phyloP scores from a whole-genome alignment of 768 basidiomycete species.

The Termitomyces sp. region DNA sequence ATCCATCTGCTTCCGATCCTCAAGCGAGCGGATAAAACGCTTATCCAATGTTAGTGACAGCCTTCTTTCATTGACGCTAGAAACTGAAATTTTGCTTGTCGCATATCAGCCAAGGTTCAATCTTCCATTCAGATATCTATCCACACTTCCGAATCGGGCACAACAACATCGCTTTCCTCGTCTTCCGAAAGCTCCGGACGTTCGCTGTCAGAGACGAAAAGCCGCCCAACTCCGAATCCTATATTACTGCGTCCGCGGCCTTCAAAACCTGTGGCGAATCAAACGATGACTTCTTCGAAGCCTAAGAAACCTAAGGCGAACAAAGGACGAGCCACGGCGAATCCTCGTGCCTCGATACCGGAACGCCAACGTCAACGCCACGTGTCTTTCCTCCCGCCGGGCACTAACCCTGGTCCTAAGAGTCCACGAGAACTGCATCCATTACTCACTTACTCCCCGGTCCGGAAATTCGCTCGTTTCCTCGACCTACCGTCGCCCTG shows the following conservation, averaged over 20 bases:
- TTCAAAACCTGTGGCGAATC: slow-evolving; percentile 1
- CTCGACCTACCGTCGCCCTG: not conserved
- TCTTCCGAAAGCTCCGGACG: slow-evolving; percentile 7
- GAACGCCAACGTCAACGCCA: slow-evolving; percentile 5
- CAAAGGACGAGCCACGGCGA: slow-evolving; percentile 3
- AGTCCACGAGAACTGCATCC: slow-evolving; percentile 4
- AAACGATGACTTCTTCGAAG: slow-evolving; percentile 5
- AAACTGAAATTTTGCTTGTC: not conserved
- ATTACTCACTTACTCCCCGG: slow-evolving; percentile 1
- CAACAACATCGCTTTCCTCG: slow-evolving; percentile 5
- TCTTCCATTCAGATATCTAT: slow-evolving; percentile 7
- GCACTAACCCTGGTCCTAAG: slow-evolving; percentile 6
- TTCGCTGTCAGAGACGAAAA: not conserved
- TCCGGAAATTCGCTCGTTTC: slow-evolving; percentile 4
- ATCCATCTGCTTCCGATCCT: slow-evolving; percentile 3
- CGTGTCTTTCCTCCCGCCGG: slow-evolving; percentile 9
- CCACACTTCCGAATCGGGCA: slow-evolving; percentile 2
- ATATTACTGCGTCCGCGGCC: slow-evolving; percentile 3
- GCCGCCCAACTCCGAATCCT: not conserved
- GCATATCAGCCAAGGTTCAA: slow-evolving; percentile 1
- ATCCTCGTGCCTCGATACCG: slow-evolving; percentile 3
- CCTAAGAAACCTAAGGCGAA: slow-evolving; percentile 1
- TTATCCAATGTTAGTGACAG: slow-evolving; percentile 1
- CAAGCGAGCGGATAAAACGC: slow-evolving; percentile 1
- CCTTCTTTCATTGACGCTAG: not conserved